A percentile compares a stretch with the other conserved stretches of the same genome.
Conservation (phyloP, 163 green algal genomes). For the Chlamydomonas reinhardtii region DNA sequence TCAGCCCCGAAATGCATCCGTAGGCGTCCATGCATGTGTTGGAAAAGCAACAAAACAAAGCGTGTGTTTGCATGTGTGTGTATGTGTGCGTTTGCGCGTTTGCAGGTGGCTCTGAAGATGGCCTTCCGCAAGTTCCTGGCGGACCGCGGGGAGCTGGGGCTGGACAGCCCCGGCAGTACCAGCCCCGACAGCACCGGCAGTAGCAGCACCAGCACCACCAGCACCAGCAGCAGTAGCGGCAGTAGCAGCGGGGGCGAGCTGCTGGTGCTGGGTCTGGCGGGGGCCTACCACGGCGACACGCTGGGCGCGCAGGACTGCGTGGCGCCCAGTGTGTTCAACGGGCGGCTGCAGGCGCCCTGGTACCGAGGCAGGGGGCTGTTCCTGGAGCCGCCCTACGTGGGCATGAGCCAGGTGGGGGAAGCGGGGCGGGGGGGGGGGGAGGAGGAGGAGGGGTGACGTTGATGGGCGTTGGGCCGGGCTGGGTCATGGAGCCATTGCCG, state of each 20-base stretch:
- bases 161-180: neutral
- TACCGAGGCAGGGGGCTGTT: conserved; percentile 81
- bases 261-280: conserved; percentile 87
- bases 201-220: neutral
- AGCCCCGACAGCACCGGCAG: neutral
- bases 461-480: neutral
- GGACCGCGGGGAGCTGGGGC: conserved; percentile 57
- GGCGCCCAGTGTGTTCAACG: conserved; percentile 88
- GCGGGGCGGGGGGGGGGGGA: neutral
- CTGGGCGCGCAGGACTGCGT: conserved; percentile 95
- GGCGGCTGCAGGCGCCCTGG: conserved; percentile 59
- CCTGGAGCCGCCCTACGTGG: conserved; percentile 84
- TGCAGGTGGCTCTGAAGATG: conserved; percentile 95
- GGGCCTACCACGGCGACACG: conserved; percentile 98
- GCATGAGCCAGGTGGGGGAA: conserved; percentile 60
- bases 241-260: conserved; percentile 29
- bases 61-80: too few species aligned
- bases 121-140: conserved; percentile 88
- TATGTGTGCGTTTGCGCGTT: too few species aligned
- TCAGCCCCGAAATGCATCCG: too few species aligned
- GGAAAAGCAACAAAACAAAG: too few species aligned
- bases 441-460: neutral
- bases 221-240: neutral
- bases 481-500: too few species aligned
- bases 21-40: too few species aligned